phyloP scores from a whole-genome alignment of 257 asterid genomes.

The Scutellaria baicalensis region DNA sequence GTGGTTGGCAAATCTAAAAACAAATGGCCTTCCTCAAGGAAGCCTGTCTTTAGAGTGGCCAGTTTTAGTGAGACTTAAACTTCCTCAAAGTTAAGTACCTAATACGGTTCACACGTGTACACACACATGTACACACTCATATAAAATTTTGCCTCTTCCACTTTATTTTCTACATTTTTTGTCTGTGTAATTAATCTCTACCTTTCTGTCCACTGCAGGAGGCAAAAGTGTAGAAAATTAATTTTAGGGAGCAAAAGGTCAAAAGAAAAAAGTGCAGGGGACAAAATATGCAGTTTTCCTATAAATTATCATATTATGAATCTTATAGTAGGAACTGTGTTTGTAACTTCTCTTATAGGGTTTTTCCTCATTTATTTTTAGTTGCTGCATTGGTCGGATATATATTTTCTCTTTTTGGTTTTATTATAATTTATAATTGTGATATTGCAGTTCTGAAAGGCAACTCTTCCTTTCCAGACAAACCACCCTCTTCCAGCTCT shows the following conservation, averaged over 20 bases:
- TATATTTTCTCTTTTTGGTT: neutral
- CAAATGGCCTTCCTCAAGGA: neutral
- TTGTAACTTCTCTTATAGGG: neutral
- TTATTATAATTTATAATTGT: conserved; percentile 5
- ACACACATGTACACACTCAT: neutral
- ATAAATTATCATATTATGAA: neutral
- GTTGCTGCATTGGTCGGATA: neutral
- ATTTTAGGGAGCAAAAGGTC: no score
- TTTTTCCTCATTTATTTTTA: neutral
- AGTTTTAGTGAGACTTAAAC: neutral
- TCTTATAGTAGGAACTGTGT: neutral
- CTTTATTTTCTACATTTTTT: neutral
- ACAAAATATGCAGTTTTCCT: neutral
- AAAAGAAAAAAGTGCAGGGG: no score
- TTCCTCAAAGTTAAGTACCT: neutral
- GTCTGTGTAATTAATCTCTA: neutral
- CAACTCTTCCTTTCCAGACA: conserved; percentile 77
- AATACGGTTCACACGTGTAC: neutral
- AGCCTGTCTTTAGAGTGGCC: neutral
- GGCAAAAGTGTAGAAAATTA: no score
- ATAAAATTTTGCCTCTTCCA: neutral
- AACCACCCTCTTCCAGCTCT: conserved; percentile 58
- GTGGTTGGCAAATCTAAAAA: neutral
- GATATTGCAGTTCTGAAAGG: conserved; percentile 85
- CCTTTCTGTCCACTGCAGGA: neutral